These are phyloP conservation scores for Ustilago tritici DNA, from an alignment of 1,284 basidiomycete species.

Conservation along the genomic window DNA sequence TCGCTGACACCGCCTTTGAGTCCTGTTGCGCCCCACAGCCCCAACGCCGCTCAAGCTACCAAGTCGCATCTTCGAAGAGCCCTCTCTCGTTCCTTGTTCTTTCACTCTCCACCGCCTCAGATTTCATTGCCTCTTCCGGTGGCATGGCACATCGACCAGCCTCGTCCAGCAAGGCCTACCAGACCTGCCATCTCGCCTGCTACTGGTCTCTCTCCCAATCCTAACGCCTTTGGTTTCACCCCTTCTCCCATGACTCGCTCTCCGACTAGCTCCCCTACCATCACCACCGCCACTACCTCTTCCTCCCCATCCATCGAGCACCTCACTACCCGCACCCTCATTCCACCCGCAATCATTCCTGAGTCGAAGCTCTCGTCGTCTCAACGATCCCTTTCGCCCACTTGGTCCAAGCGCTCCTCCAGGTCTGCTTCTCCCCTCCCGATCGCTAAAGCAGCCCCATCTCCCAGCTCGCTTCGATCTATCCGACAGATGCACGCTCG, in stretches of 20 bases:
- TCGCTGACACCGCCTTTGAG: slow-evolving; percentile 38
- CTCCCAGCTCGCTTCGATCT: slow-evolving; percentile 31
- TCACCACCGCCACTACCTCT: slow-evolving; percentile 14
- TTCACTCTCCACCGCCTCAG: slow-evolving; percentile 11
- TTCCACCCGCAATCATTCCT: slow-evolving; percentile 8
- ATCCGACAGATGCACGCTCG: slow-evolving; percentile 38
- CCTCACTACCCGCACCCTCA: slow-evolving; percentile 16
- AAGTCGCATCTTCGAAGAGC: slow-evolving; percentile 39
- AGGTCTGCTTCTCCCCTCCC: slow-evolving; percentile 11
- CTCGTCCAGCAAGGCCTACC: slow-evolving; percentile 18
- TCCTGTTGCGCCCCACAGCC: slow-evolving; percentile 13
- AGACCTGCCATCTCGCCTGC: slow-evolving; percentile 17
- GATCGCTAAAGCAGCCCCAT: slow-evolving; percentile 6
- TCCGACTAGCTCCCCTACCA: slow-evolving; percentile 13
- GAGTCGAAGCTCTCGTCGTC: slow-evolving; percentile 6
- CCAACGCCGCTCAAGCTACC: slow-evolving; percentile 15
- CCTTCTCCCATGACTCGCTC: slow-evolving; percentile 16
- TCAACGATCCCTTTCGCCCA: slow-evolving; percentile 13
- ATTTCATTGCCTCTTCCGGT: slow-evolving; percentile 14
- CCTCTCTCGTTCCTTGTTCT: slow-evolving; percentile 29
- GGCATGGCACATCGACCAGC: slow-evolving; percentile 1
- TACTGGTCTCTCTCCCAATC: slow-evolving; percentile 12
- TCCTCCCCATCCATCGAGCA: slow-evolving; percentile 1
- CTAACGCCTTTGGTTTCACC: slow-evolving; percentile 14
- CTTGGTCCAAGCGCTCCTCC: slow-evolving; percentile 20